Conservation (phyloP, 2,329 filamentous ascomycete genomes). For the Ascochyta lentis region DNA sequence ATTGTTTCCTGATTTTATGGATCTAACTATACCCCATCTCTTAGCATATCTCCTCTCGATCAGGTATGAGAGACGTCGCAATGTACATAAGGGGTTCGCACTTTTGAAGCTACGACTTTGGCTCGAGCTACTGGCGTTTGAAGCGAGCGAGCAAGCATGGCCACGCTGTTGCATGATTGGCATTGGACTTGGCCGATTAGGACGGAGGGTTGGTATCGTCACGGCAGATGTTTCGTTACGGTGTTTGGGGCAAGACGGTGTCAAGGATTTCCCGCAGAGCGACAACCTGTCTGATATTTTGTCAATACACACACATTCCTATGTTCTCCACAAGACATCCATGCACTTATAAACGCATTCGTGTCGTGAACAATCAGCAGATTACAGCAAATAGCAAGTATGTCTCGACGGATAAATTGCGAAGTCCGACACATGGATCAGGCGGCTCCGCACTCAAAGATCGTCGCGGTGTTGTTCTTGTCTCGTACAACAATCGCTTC, state of each 20-base stretch:
- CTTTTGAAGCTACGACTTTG: conserved; percentile 20
- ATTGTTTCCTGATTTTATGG: conserved; percentile 21
- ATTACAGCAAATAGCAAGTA: conserved; percentile 1
- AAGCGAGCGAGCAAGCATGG: conserved; percentile 28
- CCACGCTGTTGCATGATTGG: conserved; percentile 12
- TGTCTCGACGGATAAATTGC: conserved; percentile 52
- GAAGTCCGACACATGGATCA: conserved; percentile 40
- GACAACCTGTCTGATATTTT: conserved; percentile 7
- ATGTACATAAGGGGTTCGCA: conserved; percentile 17
- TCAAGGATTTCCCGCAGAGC: conserved; percentile 1
- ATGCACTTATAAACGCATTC: neutral
- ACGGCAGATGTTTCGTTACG: conserved; percentile 5
- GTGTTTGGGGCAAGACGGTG: conserved; percentile 13
- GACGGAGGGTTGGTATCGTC: neutral
- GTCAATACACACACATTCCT: conserved; percentile 17
- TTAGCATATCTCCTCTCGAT: conserved; percentile 26
- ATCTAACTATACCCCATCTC: conserved; percentile 37
- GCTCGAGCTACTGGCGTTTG: conserved; percentile 23
- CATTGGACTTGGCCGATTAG: conserved; percentile 4
- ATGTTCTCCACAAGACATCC: neutral
- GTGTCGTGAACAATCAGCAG: neutral
- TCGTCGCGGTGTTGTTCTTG: conserved; percentile 46
- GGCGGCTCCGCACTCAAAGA: conserved; percentile 51
- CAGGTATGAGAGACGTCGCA: conserved; percentile 12
- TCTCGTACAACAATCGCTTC: conserved; percentile 42